Base-by-base conservation (phyloP, 169 alveolate genomes). In the Cryptosporidium andersoni region DNA sequence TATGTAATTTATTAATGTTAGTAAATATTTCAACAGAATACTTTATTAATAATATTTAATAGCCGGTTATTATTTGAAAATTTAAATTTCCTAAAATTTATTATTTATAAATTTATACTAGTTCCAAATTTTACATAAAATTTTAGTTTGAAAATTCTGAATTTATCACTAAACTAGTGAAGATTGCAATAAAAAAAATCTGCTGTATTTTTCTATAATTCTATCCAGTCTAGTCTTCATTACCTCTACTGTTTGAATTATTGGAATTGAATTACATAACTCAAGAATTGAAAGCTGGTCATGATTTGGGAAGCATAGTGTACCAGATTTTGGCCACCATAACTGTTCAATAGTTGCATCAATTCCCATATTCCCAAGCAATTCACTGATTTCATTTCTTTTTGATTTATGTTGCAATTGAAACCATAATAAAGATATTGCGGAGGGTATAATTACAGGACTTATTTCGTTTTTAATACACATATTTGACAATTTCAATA, bases 211-310 rank as follows among this genome's bases (percentile, higher is more conserved):
- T 45, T 45, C 34, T 6, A 9, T 47, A 12, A 14, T 45, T 39
- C 7, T 52, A 5, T 7, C 49, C 14, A 34, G 11, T 25, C 51
- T 16, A 16, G 6, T 12, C 14, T 65, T 5, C 51, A 37, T 4
- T 8, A 3, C 11, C 3, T 34, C 49, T 14, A 36, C 34, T 8
- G 36, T 16, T 62, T 62, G n/a, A 9, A 3, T 36, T 39, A n/a
- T 4, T 43, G n/a, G 1, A 2, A 48, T 47, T 64, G 9, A 51
- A 11, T 51, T 25, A 1, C n/a, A 4, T 9, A 56, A 45, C 16
- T 74, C 85, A 25, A 74, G 16, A 14, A 55, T 16, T 52, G 60
- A 58, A 8, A 14, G 2, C 48, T 74, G 85, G 25, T 74, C n/a
- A 47, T 58, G 49, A 25, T 4, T 60, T 14, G 85, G 85, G 11